Conservation (phyloP, 2,329 filamentous ascomycete species). For the Cercospora zeina region DNA sequence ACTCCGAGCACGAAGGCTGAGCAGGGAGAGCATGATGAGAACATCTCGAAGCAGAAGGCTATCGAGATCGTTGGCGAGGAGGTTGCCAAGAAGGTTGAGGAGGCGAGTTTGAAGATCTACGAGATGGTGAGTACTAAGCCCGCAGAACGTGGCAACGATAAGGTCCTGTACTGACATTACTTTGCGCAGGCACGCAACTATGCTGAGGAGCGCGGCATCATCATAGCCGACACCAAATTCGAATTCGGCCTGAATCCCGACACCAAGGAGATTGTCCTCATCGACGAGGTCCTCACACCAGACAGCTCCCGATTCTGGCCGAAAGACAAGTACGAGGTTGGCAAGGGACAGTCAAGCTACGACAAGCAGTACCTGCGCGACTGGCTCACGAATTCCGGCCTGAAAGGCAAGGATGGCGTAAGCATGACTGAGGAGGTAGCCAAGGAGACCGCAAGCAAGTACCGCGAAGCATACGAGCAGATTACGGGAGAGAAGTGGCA, state of each 20-base stretch:
- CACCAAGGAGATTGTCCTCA: conserved; percentile 68
- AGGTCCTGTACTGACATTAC: neutral
- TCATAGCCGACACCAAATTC: conserved; percentile 77
- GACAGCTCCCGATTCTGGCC: conserved; percentile 80
- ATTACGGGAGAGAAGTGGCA: conserved; percentile 44
- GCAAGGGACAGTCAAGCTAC: conserved; percentile 76
- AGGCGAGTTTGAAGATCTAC: conserved; percentile 66
- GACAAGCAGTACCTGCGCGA: conserved; percentile 77
- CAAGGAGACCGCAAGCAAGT: conserved; percentile 67
- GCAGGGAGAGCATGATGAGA: conserved; percentile 76
- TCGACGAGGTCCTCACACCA: conserved; percentile 84
- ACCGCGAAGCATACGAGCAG: conserved; percentile 71
- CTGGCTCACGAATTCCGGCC: conserved; percentile 71
- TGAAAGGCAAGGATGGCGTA: conserved; percentile 75
- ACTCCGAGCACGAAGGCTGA: conserved; percentile 86
- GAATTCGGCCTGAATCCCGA: conserved; percentile 67
- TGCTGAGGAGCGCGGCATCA: conserved; percentile 66
- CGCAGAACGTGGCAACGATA: no score
- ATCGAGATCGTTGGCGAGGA: conserved; percentile 63
- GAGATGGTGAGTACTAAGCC: no score
- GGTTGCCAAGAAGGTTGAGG: conserved; percentile 65
- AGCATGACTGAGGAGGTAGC: conserved; percentile 71
- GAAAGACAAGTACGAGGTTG: conserved; percentile 68
- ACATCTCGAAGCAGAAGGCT: conserved; percentile 71
- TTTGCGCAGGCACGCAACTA: conserved; percentile 62